A percentile compares a stretch with the other conserved stretches of the same genome.
These are phyloP conservation scores for Borovskyia barvae DNA, from an alignment of 208 protist species.

Conservation along the genomic window DNA sequence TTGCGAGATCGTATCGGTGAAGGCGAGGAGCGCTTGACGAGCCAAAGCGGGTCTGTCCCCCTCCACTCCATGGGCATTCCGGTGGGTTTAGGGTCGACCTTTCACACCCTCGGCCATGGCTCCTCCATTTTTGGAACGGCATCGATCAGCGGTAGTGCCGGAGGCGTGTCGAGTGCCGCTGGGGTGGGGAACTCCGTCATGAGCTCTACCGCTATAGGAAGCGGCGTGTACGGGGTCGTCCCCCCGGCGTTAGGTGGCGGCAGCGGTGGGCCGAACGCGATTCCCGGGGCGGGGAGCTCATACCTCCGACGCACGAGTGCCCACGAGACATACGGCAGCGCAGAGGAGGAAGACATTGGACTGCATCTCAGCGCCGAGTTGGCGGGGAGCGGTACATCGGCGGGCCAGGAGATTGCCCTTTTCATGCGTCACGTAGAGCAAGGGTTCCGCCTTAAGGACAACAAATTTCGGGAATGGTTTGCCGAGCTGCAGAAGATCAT, in stretches of 20 bases:
- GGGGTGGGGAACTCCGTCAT: conserved; percentile 15
- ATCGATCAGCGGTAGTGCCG: conserved; percentile 8
- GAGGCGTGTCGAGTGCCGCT: not conserved
- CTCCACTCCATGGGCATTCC: conserved; percentile 13
- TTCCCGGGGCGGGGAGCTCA: conserved; percentile 14
- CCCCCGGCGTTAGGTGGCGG: no score
- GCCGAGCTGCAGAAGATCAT: conserved; percentile 87
- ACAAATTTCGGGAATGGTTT: conserved; percentile 88
- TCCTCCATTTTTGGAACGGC: conserved; percentile 17
- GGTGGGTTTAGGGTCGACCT: conserved; percentile 12
- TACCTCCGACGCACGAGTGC: conserved; percentile 26
- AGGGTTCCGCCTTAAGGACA: conserved; percentile 74
- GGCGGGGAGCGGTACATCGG: conserved; percentile 1
- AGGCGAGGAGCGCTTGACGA: conserved; percentile 36
- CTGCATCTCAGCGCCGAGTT: conserved; percentile 14
- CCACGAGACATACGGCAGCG: conserved; percentile 12
- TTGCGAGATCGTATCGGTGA: conserved; percentile 63
- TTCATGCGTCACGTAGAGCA: conserved; percentile 87
- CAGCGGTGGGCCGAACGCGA: no score
- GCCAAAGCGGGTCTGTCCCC: conserved; percentile 2
- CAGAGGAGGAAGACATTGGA: conserved; percentile 22
- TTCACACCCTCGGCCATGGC: conserved; percentile 16
- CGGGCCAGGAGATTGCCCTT: conserved; percentile 55
- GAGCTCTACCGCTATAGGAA: no score
- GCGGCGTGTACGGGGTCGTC: no score